Evolutionary conservation across 768 basidiomycete species (phyloP), one percentile per base, ranked within the genome.

Genomic region (Epithele typhae): DNA sequence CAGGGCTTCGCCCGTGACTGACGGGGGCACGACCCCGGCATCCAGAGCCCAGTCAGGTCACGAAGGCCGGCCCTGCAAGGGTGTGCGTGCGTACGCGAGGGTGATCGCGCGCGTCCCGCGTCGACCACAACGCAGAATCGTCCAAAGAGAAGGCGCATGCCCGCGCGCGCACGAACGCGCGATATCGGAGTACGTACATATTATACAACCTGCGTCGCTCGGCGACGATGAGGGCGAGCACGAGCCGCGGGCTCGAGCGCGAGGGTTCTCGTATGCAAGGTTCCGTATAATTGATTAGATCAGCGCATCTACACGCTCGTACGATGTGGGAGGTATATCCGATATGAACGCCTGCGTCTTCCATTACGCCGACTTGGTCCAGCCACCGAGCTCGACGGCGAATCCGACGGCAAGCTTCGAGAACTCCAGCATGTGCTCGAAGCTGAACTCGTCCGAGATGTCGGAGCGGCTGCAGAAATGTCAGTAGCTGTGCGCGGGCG

Each of bases 381-480:
- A 71, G n/a, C 72, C 73, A 18, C 64, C 76, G 14, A 78, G 59
- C 60, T 79, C 78, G 48, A 78, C 63, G 11, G 73, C 75, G 44
- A 77, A 78, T 1, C 71, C 74, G 2, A 73, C 68, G 4, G 72
- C 72, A 15, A 80, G 67, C 66, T 79, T 79, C 49, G 77, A 75
- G 65, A 80, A 80, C 64, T 66, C 81, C 66, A 69, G 80, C 88
- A 94, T 91, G 63, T 97, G 93, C 5, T 71, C 66, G 63, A 95
- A 97, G 60, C 84, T 87, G 68, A 96, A 96, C 64, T 95, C 93
- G 18, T 79, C 70, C 10, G 90, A 90, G 49, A 89, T 73, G 61
- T 94, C 88, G 46, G 87, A 87, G 42, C 86, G 86, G 62, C 89
- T 91, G 57, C 27, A 36, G 30, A 45, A 44, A 39, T 35, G 30